Evolutionary conservation across 495 filamentous ascomycete genomes (phyloP), one percentile per base, ranked within the genome.

Genomic region (Pyrenula aspistea): DNA sequence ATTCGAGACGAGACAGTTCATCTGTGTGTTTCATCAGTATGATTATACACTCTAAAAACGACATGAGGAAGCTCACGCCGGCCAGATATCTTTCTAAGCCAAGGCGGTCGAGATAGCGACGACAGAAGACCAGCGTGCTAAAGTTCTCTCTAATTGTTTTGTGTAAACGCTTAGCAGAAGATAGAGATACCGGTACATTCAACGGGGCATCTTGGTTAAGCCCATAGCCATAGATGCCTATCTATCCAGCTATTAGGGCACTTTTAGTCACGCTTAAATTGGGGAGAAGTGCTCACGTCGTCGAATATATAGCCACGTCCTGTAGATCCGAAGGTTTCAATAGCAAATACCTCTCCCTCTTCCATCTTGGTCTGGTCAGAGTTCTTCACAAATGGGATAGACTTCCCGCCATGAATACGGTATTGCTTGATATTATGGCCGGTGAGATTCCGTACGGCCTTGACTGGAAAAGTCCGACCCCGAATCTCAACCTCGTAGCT

Each of bases 81-180:
- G 79, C 72, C 22, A 83, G 61, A 62, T 86, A 86, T 55, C 80
- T 77, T 19, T 82, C 71, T 53, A 83, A 68, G 0, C 83, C 83
- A 53, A 85, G 68, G 25, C 83, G 75, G 59, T 86, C 83, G 31
- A 86, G 73, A 61, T 83, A 84, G 23, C 82, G 78, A 42, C 83
- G 71, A 57, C 75, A 82, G 57, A 82, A 86, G 10, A 81, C 79
- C 55, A 86, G 63, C 1, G 81, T 77, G 15, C 80, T 81, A 58
- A 86, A 86, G 57, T 85, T 84, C 55, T 82, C 80, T 20, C 78
- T 78, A 59, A 86, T 84, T 2, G 73, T 79, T 61, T 77, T 80
- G 63, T 80, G 66, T 11, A 85, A 67, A 52, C 72, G 77, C 65
- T 77, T 75, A n/a, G 82, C 82, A 1, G 74, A 76, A 4, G 80